Evolutionary conservation across 1,139 yeast genomes (phyloP).

Genomic region (Hemisphaericaspora subhashii): DNA sequence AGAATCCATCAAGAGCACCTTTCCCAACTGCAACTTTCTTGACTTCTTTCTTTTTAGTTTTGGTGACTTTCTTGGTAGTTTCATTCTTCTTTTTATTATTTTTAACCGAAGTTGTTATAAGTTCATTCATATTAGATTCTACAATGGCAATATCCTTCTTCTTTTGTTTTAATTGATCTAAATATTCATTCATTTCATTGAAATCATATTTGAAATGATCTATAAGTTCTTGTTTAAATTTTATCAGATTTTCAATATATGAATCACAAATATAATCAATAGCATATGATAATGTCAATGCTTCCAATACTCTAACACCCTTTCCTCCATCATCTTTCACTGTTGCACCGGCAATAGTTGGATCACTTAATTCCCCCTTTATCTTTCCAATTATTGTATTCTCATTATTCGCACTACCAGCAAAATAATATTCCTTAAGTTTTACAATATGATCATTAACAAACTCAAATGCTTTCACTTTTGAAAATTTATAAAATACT

Average conservation of each 20-base stretch:
- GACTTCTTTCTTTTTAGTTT: constrained; percentile 18
- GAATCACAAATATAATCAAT: constrained; percentile 32
- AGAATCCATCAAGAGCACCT: constrained; percentile 66
- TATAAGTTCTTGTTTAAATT: constrained; percentile 19
- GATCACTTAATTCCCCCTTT: constrained; percentile 23
- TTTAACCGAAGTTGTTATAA: constrained; percentile 19
- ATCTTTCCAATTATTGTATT: constrained; percentile 13
- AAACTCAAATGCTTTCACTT: constrained; percentile 29
- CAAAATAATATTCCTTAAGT: constrained; percentile 26
- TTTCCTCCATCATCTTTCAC: constrained; percentile 5
- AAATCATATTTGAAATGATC: constrained; percentile 25
- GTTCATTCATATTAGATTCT: constrained; percentile 30
- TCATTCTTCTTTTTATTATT: constrained; percentile 16
- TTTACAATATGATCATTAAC: constrained; percentile 30
- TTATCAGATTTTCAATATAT: constrained; percentile 17
- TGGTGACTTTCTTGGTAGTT: constrained; percentile 19
- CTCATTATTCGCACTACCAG: constrained; percentile 6
- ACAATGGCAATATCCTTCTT: constrained; percentile 28
- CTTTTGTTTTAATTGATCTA: constrained; percentile 24
- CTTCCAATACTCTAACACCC: constrained; percentile 22
- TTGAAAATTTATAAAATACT: constrained; percentile 45
- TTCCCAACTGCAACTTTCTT: constrained; percentile 51
- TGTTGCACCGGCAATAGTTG: constrained; percentile 14
- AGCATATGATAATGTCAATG: constrained; percentile 24
- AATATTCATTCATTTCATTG: constrained; percentile 28